Conservation (phyloP, 495 filamentous ascomycete species). For the Xylaria bambusicola region DNA sequence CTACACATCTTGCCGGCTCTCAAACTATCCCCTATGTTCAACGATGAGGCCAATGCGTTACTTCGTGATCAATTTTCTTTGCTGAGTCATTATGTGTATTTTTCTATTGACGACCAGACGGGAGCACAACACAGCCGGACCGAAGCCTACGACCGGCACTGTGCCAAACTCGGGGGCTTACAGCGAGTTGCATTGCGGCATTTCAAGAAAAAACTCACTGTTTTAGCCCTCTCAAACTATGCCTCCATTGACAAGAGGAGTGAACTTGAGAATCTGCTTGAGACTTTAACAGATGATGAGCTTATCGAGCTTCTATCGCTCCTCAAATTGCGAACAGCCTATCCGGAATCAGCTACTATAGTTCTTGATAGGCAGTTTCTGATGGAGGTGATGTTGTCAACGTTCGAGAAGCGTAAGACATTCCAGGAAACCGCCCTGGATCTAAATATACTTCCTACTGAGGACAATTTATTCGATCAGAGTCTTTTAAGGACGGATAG, state of each 20-base stretch:
- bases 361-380: conserved; percentile 66
- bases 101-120: conserved; percentile 89
- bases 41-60: conserved; percentile 70
- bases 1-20: conserved; percentile 85
- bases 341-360: conserved; percentile 70
- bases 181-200: conserved; percentile 80
- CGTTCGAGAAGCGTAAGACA: conserved; percentile 73
- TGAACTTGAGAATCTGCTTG: conserved; percentile 78
- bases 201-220: conserved; percentile 87
- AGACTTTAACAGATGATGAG: conserved; percentile 70
- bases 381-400: conserved; percentile 74
- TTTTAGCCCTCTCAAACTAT: conserved; percentile 90
- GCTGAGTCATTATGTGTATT: conserved; percentile 80
- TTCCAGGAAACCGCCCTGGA: conserved; percentile 79
- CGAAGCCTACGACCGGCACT: conserved; percentile 79
- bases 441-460: conserved; percentile 78
- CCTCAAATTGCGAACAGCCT: conserved; percentile 76
- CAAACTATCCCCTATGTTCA: conserved; percentile 75
- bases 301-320: conserved; percentile 65
- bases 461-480: conserved; percentile 80
- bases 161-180: conserved; percentile 70
- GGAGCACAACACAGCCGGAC: conserved; percentile 70
- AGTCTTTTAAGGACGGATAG: conserved; percentile 81
- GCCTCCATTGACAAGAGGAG: conserved; percentile 76
- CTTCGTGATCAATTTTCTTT: conserved; percentile 80